Evolutionary conservation across 805 yeast genomes (phyloP).

Genomic region (Nakazawaea laoshanensis): DNA sequence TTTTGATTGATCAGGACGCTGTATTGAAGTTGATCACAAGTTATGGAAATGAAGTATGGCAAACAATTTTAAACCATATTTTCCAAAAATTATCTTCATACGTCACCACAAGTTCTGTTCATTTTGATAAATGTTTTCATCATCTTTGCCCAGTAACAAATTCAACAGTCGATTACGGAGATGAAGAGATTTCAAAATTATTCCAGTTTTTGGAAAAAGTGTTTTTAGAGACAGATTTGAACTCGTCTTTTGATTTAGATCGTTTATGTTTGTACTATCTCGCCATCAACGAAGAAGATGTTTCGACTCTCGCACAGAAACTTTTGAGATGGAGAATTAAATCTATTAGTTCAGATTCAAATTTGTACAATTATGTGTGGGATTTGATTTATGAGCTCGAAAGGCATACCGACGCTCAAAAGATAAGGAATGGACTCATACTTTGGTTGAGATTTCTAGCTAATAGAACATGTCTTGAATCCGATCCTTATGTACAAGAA

Average conservation of each 20-base stretch:
- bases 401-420: constrained; percentile 17
- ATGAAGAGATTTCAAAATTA: constrained; percentile 12
- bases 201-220: constrained; percentile 29
- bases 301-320: constrained; percentile 29
- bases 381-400: constrained; percentile 28
- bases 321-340: constrained; percentile 48
- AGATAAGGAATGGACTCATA: constrained; percentile 34
- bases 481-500: constrained; percentile 19
- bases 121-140: constrained; percentile 2
- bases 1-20: neutral
- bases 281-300: constrained; percentile 26
- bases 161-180: constrained; percentile 4
- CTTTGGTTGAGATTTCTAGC: constrained; percentile 50
- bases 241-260: constrained; percentile 14
- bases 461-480: constrained; percentile 11
- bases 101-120: constrained; percentile 1
- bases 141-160: neutral
- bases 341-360: constrained; percentile 17
- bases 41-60: neutral
- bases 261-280: constrained; percentile 24
- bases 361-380: constrained; percentile 35
- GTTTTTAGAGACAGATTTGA: constrained; percentile 17
- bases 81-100: neutral
- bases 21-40: neutral
- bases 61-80: neutral